Conservation (phyloP, 257 asterid species). For the Nicotiana tabacum region DNA sequence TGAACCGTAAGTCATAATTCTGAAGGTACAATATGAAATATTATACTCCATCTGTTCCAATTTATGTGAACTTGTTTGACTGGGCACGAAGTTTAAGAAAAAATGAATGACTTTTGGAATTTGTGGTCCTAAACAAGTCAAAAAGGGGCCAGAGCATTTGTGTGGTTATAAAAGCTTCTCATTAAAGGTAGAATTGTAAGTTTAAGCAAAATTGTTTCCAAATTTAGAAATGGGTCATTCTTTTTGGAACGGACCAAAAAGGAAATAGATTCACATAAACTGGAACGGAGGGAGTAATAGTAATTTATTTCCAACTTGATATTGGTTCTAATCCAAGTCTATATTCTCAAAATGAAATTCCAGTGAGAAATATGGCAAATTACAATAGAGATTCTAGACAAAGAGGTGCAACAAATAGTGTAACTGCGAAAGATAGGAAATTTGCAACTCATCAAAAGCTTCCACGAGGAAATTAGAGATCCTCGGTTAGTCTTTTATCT, state of each 20-base stretch:
- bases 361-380: neutral
- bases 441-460: neutral
- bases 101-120: too few relatives aligned
- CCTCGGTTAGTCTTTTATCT: neutral
- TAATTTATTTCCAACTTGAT: neutral
- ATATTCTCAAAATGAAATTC: neutral
- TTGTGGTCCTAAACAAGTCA: too few relatives aligned
- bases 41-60: neutral
- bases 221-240: too few relatives aligned
- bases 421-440: neutral
- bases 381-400: neutral
- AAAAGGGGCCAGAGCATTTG: too few relatives aligned
- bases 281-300: neutral
- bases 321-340: slow-evolving; percentile 3
- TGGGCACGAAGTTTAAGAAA: too few relatives aligned
- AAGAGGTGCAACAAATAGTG: neutral
- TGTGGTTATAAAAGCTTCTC: too few relatives aligned
- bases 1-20: slow-evolving; percentile 8
- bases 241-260: too few relatives aligned
- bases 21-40: neutral
- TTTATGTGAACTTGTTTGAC: too few relatives aligned
- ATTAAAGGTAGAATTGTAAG: too few relatives aligned
- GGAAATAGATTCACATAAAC: too few relatives aligned
- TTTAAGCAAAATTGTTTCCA: too few relatives aligned
- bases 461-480: neutral